Conservation (phyloP, 1,139 yeast species). For the Geotrichum restrictum region DNA sequence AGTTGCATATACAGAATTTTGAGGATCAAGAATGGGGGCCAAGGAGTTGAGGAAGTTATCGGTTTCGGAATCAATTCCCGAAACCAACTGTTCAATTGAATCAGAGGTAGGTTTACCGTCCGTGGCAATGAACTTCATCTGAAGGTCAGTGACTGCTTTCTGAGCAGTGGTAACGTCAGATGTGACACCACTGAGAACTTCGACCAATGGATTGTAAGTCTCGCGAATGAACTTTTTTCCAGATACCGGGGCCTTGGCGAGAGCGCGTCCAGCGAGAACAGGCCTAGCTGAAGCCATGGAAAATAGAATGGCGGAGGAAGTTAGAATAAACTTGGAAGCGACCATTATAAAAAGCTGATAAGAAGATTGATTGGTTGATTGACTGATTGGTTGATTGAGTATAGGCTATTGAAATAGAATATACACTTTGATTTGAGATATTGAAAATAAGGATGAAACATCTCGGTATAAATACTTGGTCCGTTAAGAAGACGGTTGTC, state of each 20-base stretch:
- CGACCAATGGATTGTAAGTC: constrained; percentile 2
- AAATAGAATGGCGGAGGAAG: constrained; percentile 15
- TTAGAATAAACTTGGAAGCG: constrained; percentile 20
- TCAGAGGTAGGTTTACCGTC: constrained; percentile 28
- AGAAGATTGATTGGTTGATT: too few relatives aligned
- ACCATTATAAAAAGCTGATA: constrained; percentile 15
- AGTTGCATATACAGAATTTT: constrained; percentile 30
- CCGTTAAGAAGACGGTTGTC: neutral
- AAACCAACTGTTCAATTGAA: constrained; percentile 28
- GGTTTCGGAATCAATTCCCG: constrained; percentile 36
- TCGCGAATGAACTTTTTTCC: constrained; percentile 17
- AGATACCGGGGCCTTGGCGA: constrained; percentile 5
- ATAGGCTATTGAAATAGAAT: too few relatives aligned
- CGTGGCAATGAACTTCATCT: constrained; percentile 6
- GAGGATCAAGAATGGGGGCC: constrained; percentile 28
- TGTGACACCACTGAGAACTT: constrained; percentile 7
- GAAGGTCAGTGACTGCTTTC: constrained; percentile 10
- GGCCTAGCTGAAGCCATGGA: constrained; percentile 13
- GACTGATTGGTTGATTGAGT: too few relatives aligned
- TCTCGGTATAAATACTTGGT: neutral
- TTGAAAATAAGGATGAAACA: constrained; percentile 5
- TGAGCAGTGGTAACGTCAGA: constrained; percentile 13
- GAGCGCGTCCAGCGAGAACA: neutral
- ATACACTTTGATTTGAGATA: too few relatives aligned
- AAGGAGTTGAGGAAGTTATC: constrained; percentile 32